Conservation (phyloP, 2,329 filamentous ascomycete species). For the Bisporella sp. region DNA sequence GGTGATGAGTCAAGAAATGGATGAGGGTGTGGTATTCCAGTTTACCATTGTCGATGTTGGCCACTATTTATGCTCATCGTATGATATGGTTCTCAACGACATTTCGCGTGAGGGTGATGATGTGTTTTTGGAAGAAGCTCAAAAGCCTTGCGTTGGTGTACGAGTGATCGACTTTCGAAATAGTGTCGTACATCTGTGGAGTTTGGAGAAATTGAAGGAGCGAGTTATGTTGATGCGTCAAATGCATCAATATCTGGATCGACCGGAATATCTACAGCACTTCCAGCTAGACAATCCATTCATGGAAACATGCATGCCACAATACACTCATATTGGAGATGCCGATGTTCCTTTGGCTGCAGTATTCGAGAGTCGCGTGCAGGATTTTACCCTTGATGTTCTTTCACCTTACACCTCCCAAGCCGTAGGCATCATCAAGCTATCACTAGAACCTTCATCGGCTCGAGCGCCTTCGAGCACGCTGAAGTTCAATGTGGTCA, state of each 20-base stretch:
- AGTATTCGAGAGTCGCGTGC: slow-evolving; percentile 89
- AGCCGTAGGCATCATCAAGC: slow-evolving; percentile 80
- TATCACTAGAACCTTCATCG: slow-evolving; percentile 89
- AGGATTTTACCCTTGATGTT: slow-evolving; percentile 88
- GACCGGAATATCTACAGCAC: slow-evolving; percentile 90
- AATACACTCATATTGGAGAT: slow-evolving; percentile 88
- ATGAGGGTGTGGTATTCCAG: slow-evolving; percentile 88
- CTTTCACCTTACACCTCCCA: slow-evolving; percentile 88
- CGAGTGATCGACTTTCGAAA: slow-evolving; percentile 88
- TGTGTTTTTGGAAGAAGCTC: slow-evolving; percentile 68
- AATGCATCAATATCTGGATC: slow-evolving; percentile 92
- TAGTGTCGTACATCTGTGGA: slow-evolving; percentile 85
- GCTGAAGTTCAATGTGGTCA: slow-evolving; percentile 96
- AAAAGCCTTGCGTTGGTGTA: slow-evolving; percentile 85
- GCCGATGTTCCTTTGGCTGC: slow-evolving; percentile 86
- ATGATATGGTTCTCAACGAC: slow-evolving; percentile 92
- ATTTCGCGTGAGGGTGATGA: slow-evolving; percentile 81
- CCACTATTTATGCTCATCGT: slow-evolving; percentile 84
- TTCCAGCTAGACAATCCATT: slow-evolving; percentile 92
- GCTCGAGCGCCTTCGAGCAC: slow-evolving; percentile 87
- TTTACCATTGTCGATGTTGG: slow-evolving; percentile 88
- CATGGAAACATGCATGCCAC: slow-evolving; percentile 81
- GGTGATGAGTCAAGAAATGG: slow-evolving; percentile 94
- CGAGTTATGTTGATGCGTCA: slow-evolving; percentile 90
- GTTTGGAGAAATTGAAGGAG: slow-evolving; percentile 81